Percentiles rank a stretch among this genome's conserved stretches.
phyloP scores from a whole-genome alignment of 805 yeast genomes.

The Candida fluviatilis region DNA sequence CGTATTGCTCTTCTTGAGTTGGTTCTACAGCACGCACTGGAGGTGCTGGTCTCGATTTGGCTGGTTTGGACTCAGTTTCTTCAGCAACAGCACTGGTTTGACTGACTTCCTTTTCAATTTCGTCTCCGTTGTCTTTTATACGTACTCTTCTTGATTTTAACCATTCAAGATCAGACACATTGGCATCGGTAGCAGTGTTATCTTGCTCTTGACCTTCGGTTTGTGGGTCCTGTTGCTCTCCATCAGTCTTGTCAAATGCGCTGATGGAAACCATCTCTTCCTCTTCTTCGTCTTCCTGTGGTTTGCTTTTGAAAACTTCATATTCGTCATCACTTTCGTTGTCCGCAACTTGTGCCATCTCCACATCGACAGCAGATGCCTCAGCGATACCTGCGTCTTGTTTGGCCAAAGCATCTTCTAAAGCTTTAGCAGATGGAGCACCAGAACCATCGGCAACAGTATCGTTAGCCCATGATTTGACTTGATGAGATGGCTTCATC shows the following conservation, averaged over 20 bases:
- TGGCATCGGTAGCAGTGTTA: constrained; percentile 42
- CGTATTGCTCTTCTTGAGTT: constrained; percentile 44
- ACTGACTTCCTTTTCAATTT: constrained; percentile 11
- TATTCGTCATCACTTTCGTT: constrained; percentile 51
- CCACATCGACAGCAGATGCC: constrained; percentile 17
- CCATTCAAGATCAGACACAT: constrained; percentile 82
- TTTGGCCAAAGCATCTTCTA: constrained; percentile 38
- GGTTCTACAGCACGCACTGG: constrained; percentile 9
- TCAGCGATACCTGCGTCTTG: constrained; percentile 13
- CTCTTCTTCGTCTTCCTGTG: constrained; percentile 37
- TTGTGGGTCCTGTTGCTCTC: constrained; percentile 19
- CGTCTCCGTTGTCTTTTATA: constrained; percentile 42
- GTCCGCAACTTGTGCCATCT: constrained; percentile 38
- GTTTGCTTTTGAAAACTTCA: constrained; percentile 38
- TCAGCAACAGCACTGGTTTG: constrained; percentile 1
- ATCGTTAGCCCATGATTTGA: constrained; percentile 74
- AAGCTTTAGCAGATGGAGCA: constrained; percentile 41
- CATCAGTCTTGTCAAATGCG: constrained; percentile 14
- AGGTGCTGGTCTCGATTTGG: constrained; percentile 1
- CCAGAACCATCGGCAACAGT: constrained; percentile 43
- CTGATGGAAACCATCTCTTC: constrained; percentile 48
- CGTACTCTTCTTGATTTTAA: constrained; percentile 68
- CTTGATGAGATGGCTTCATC: constrained; percentile 70
- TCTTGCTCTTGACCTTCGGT: constrained; percentile 14
- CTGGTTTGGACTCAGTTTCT: constrained; percentile 6